phyloP scores from a whole-genome alignment of 352 stramenopile species.

The Nothophytophthora sp. region DNA sequence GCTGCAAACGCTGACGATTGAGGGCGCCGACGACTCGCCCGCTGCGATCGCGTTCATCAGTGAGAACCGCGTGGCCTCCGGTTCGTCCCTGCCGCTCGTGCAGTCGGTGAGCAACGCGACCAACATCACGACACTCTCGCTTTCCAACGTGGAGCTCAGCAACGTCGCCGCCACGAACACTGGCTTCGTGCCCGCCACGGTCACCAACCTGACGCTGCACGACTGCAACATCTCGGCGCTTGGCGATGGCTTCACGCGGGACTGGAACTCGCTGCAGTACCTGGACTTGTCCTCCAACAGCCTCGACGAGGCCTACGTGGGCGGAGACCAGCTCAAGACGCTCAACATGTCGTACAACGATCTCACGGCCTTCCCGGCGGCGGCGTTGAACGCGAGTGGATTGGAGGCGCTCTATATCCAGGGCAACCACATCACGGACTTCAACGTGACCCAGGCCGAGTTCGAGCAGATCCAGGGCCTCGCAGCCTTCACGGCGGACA shows the following conservation, averaged over 20 bases:
- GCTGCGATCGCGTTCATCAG: slow-evolving; percentile 25
- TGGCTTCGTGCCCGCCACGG: slow-evolving; percentile 32
- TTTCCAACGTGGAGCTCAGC: slow-evolving; percentile 37
- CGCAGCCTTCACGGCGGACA: slow-evolving; percentile 30
- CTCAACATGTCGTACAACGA: slow-evolving; percentile 46
- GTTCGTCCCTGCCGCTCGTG: slow-evolving; percentile 22
- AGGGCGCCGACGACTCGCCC: slow-evolving; percentile 11
- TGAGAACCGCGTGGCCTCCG: slow-evolving; percentile 24
- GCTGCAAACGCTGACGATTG: slow-evolving; percentile 27
- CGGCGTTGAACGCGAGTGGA: slow-evolving; percentile 21
- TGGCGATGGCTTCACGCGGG: slow-evolving; percentile 27
- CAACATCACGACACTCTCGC: slow-evolving; percentile 28
- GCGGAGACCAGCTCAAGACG: slow-evolving; percentile 16
- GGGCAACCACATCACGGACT: slow-evolving; percentile 34
- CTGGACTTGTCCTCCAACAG: slow-evolving; percentile 45
- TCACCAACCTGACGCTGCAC: slow-evolving; percentile 38
- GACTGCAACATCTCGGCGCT: slow-evolving; percentile 52
- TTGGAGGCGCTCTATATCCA: slow-evolving; percentile 37
- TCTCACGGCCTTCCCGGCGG: slow-evolving; percentile 27
- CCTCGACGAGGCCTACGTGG: slow-evolving; percentile 27
- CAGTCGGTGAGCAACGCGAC: slow-evolving; percentile 20
- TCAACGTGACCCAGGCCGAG: slow-evolving; percentile 32
- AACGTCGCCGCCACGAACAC: slow-evolving; percentile 19
- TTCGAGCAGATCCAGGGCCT: slow-evolving; percentile 34
- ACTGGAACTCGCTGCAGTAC: slow-evolving; percentile 25